A percentile compares a stretch with the other conserved stretches of the same genome.
These are phyloP conservation scores for Oldenlandia corymbosa DNA, from an alignment of 257 asterid genomes.

Conservation along the genomic window DNA sequence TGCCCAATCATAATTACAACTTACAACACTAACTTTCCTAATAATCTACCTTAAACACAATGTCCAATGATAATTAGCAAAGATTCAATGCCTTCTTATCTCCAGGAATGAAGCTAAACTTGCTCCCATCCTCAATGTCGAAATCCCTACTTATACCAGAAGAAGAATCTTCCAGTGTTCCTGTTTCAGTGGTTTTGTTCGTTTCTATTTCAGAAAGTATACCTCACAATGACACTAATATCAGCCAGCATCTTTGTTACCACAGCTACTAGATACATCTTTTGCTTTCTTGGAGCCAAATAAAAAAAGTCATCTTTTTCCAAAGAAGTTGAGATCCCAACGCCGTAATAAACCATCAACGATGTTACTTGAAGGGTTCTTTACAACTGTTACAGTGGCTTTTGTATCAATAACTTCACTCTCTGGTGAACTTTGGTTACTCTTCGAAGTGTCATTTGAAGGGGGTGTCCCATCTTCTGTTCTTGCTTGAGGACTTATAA, in stretches of 20 bases:
- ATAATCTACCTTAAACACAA: constrained; percentile 11
- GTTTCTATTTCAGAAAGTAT: constrained; percentile 1
- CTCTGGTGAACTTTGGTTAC: constrained; percentile 32
- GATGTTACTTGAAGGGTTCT: constrained; percentile 47
- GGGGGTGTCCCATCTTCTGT: constrained; percentile 24
- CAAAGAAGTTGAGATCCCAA: constrained; percentile 79
- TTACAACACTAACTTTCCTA: constrained; percentile 1
- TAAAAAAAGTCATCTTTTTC: constrained; percentile 41
- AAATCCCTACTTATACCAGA: neutral
- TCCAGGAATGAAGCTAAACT: neutral
- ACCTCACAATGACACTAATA: constrained; percentile 2
- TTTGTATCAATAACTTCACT: constrained; percentile 46
- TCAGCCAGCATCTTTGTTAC: constrained; percentile 14
- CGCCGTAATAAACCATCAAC: constrained; percentile 79
- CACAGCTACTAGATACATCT: constrained; percentile 3
- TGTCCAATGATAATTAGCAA: neutral
- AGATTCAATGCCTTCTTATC: neutral
- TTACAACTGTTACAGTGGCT: constrained; percentile 70
- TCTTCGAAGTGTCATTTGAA: constrained; percentile 12
- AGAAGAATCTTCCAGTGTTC: neutral
- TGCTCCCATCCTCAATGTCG: neutral
- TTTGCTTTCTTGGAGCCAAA: neutral
- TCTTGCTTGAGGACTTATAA: constrained; percentile 18
- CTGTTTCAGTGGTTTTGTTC: neutral
- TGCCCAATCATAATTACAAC: constrained; percentile 11